These are phyloP conservation scores for Plasmodium berghei DNA, from an alignment of 169 alveolate genomes.

Conservation along the genomic window DNA sequence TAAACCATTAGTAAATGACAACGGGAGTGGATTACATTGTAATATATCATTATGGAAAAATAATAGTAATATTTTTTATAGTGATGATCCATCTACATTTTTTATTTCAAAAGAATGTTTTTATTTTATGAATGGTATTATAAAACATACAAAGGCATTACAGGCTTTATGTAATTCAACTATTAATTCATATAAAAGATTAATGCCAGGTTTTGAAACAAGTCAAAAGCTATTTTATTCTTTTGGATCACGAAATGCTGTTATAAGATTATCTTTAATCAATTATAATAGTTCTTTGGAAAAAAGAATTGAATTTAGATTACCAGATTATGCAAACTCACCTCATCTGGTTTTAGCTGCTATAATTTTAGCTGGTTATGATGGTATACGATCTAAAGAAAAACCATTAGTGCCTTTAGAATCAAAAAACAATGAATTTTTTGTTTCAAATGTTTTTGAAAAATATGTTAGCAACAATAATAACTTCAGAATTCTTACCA, in stretches of 20 bases:
- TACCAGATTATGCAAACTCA: conserved; percentile 87
- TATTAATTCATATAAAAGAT: conserved; percentile 86
- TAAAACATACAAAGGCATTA: conserved; percentile 84
- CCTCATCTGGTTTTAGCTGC: conserved; percentile 87
- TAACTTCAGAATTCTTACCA: conserved; percentile 23
- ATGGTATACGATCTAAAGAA: conserved; percentile 81
- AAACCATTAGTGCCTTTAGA: conserved; percentile 69
- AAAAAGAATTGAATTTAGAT: conserved; percentile 86
- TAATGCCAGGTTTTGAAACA: conserved; percentile 88
- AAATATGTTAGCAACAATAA: conserved; percentile 30
- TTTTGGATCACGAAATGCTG: conserved; percentile 88
- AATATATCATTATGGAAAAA: conserved; percentile 87
- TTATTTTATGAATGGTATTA: conserved; percentile 85
- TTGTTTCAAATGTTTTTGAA: conserved; percentile 33
- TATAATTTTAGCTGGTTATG: conserved; percentile 88
- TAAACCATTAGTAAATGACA: conserved; percentile 83
- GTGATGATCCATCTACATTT: conserved; percentile 80
- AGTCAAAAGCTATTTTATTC: conserved; percentile 82
- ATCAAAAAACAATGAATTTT: conserved; percentile 30
- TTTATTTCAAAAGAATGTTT: conserved; percentile 82
- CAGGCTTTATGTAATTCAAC: conserved; percentile 87
- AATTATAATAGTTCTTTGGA: conserved; percentile 65
- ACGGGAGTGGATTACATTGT: conserved; percentile 88
- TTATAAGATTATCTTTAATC: conserved; percentile 84
- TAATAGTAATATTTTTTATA: conserved; percentile 82